Base-by-base conservation (phyloP, 441 rosid species). In the Biscutella laevigata region DNA sequence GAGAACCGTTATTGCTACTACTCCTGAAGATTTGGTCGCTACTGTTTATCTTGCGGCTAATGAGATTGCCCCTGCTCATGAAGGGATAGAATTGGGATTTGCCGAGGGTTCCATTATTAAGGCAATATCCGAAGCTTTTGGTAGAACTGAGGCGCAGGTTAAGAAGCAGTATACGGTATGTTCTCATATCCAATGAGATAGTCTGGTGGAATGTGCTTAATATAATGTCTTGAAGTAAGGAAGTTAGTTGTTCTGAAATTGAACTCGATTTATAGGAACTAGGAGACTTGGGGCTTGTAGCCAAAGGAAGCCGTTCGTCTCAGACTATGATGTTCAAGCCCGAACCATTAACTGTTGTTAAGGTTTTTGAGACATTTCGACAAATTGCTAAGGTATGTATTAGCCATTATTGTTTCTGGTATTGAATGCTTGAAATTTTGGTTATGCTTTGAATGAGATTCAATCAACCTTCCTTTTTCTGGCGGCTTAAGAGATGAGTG, bases 241-340 rank as follows among this genome's bases (percentile, higher is more conserved):
- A 24, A 42, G 12, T 56, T n/a, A 11, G 19, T 10, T 6, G 12
- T 51, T 25, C 4, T 29, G 45, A 32, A 14, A 36, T 46, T 30
- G 43, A 32, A 30, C 40, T 53, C 27, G 11, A 34, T 29, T 68
- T 74, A 39, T 69, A 90, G 95, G 81, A 71, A 24, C 59, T 69
- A 59, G 98, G 98, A 67, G 98, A 88, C 71, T 66, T 92, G 64
- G 98, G 98, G 12, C 83, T 78, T 64, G 98, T 92, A 26, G 98
- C 96, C 33, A 81, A 88, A 78, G 89, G 78, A 62, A 91, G 96
- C 70, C 88, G 96, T 34, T 80, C 86, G 33, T 80, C 95, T 58
- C 98, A 92, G 56, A 75, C 83, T 19, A 77, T 81, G 84, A 88
- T 88, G 96, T 80, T 84, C 46, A 82, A 77, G 73, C 96, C 98